Evolutionary conservation across 1,284 basidiomycete genomes (phyloP).

Genomic region (Microbotryum violaceum): DNA sequence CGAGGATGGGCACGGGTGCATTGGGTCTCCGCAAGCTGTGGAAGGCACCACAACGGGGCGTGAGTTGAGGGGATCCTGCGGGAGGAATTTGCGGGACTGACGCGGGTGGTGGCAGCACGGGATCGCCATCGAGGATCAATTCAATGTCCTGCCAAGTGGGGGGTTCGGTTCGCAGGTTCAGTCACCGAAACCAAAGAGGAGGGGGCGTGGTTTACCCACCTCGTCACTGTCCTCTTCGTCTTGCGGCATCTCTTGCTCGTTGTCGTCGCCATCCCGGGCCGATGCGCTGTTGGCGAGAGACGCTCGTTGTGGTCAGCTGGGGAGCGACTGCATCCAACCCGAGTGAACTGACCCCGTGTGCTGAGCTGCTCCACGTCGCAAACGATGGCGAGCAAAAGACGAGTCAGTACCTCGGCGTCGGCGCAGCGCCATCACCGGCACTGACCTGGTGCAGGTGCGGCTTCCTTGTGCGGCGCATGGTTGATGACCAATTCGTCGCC

Average conservation of each 20-base stretch:
- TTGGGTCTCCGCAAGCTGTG: neutral
- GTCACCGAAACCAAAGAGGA: neutral
- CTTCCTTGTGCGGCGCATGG: neutral
- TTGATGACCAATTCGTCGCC: slow-evolving; percentile 2
- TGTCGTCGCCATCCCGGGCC: neutral
- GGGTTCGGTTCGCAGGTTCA: neutral
- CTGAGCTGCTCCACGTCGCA: neutral
- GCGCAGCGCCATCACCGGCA: neutral
- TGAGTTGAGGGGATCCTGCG: neutral
- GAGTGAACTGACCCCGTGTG: neutral
- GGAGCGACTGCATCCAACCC: neutral
- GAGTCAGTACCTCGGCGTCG: neutral
- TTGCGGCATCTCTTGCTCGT: slow-evolving; percentile 24
- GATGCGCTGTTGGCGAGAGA: too few species aligned
- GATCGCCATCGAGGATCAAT: slow-evolving; percentile 35
- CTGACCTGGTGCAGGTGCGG: neutral
- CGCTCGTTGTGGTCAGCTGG: neutral
- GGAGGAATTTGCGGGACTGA: slow-evolving; percentile 1
- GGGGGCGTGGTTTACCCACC: slow-evolving; percentile 9
- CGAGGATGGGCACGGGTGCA: too few species aligned
- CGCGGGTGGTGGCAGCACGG: slow-evolving; percentile 12
- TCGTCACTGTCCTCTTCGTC: slow-evolving; percentile 33
- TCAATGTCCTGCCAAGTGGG: slow-evolving; percentile 30
- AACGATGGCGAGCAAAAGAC: neutral
- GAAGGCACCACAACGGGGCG: neutral